These are phyloP conservation scores for Astragalus membranaceus DNA, from an alignment of 306 rosid genomes.

Conservation along the genomic window DNA sequence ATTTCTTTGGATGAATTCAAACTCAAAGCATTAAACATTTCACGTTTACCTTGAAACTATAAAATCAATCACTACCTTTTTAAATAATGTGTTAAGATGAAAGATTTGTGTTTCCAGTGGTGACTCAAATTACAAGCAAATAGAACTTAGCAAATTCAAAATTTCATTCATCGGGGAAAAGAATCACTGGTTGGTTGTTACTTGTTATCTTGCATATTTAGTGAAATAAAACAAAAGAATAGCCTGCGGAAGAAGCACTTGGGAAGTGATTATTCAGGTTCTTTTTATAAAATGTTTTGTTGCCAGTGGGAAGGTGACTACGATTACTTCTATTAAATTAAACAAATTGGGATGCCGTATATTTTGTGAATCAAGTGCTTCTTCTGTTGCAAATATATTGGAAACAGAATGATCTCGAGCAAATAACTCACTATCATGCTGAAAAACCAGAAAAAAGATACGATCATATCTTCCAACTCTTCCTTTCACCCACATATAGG, in stretches of 20 bases:
- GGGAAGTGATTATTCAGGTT: background rate
- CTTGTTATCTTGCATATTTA: background rate
- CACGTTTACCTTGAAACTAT: background rate
- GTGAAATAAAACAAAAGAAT: background rate
- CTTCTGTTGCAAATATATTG: background rate
- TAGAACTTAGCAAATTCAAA: background rate
- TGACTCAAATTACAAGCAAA: background rate
- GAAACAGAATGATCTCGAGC: background rate
- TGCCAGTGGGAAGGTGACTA: no score
- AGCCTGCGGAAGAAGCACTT: background rate
- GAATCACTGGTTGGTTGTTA: background rate
- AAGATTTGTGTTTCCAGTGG: background rate
- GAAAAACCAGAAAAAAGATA: background rate
- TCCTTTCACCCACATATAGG: background rate
- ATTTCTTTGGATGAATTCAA: conserved; percentile 14
- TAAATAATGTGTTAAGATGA: background rate
- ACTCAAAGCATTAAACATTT: conserved; percentile 2
- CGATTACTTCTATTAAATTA: no score
- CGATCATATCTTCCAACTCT: background rate
- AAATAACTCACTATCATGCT: background rate
- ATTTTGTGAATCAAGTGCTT: no score
- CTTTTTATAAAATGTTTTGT: no score
- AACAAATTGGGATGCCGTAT: no score
- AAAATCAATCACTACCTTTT: background rate
- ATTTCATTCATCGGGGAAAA: background rate